phyloP scores from a whole-genome alignment of 495 filamentous ascomycete species.

The Hyaloscypha finlandica region DNA sequence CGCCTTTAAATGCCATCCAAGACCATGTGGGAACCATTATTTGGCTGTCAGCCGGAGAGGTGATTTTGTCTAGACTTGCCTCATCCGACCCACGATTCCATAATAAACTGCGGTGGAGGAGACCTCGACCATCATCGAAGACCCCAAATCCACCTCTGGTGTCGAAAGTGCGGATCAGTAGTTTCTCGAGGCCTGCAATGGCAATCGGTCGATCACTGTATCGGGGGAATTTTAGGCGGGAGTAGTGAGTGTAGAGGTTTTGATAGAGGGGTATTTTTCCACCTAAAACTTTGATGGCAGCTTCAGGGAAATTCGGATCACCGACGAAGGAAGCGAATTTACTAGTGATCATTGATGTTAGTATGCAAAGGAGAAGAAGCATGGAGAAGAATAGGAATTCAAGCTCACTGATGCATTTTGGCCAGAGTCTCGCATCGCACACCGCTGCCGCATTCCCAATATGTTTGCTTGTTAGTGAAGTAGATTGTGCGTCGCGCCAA shows the following conservation, averaged over 20 bases:
- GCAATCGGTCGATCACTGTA: constrained; percentile 16
- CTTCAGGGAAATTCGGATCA: constrained; percentile 41
- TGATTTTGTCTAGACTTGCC: constrained; percentile 9
- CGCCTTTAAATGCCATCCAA: constrained; percentile 19
- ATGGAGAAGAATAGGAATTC: too few relatives aligned
- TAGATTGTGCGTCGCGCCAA: constrained; percentile 43
- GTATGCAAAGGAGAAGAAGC: not conserved
- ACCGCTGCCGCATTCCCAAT: constrained; percentile 26
- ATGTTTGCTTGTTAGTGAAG: constrained; percentile 39
- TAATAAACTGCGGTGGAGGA: constrained; percentile 6
- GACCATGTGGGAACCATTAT: constrained; percentile 16
- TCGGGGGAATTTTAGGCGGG: constrained; percentile 9
- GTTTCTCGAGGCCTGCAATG: constrained; percentile 17
- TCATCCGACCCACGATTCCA: constrained; percentile 3
- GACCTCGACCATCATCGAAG: constrained; percentile 18
- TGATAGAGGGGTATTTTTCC: constrained; percentile 13
- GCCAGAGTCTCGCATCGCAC: constrained; percentile 36
- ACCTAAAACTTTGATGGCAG: not conserved
- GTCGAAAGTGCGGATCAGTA: constrained; percentile 2
- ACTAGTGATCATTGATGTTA: constrained; percentile 12
- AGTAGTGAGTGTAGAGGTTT: constrained; percentile 15
- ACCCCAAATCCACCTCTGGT: constrained; percentile 10
- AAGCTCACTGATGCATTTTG: constrained; percentile 14
- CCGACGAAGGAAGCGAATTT: constrained; percentile 37
- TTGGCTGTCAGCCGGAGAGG: not conserved